Conservation (phyloP, 148 eudicot genomes). For the Persicaria tinctoria region DNA sequence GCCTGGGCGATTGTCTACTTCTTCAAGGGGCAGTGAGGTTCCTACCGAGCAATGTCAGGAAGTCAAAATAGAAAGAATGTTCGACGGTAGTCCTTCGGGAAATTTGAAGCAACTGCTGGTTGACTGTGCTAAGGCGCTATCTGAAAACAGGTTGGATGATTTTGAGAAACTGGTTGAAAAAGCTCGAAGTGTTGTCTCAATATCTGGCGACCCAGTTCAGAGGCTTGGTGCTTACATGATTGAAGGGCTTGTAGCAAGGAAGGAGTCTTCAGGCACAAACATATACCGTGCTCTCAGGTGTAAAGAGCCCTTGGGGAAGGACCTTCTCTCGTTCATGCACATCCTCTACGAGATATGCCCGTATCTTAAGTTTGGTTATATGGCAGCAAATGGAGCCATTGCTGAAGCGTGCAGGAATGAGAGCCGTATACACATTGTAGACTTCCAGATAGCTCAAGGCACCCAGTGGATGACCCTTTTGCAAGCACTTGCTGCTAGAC, state of each 20-base stretch:
- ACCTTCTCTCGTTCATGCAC: constrained; percentile 47
- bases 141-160: constrained; percentile 27
- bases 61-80: constrained; percentile 22
- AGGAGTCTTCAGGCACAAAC: constrained; percentile 37
- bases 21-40: background rate
- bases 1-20: background rate
- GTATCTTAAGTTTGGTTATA: constrained; percentile 49
- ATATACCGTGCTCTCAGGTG: constrained; percentile 47
- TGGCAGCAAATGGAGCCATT: constrained; percentile 58
- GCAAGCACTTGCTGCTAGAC: constrained; percentile 50
- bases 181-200: constrained; percentile 43
- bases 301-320: constrained; percentile 40
- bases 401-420: constrained; percentile 49
- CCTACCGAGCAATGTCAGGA: background rate
- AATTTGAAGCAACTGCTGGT: constrained; percentile 36
- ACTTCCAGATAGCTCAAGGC: constrained; percentile 56
- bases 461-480: constrained; percentile 52
- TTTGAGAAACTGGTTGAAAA: constrained; percentile 37
- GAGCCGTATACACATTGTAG: constrained; percentile 41
- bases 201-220: constrained; percentile 51
- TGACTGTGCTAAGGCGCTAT: constrained; percentile 46
- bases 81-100: constrained; percentile 25
- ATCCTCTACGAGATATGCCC: constrained; percentile 53
- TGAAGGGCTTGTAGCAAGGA: constrained; percentile 55
- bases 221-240: constrained; percentile 56